phyloP scores from a whole-genome alignment of 371 early-diverging fungal genomes.

The Zychaea mexicana region DNA sequence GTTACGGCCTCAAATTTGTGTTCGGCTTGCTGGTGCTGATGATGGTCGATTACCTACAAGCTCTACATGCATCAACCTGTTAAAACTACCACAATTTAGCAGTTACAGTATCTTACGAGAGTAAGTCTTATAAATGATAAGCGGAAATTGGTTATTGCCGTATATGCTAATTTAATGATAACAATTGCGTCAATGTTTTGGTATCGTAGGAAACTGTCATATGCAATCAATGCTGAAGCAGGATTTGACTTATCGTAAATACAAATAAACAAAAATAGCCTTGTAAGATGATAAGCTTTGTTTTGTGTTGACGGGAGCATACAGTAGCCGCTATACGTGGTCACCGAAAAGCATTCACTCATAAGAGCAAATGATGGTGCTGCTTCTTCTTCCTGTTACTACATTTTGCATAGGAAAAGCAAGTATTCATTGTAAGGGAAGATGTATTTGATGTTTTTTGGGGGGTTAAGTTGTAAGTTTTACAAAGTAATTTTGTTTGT shows the following conservation, averaged over 20 bases:
- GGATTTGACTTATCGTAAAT: constrained; percentile 87
- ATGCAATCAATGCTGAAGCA: constrained; percentile 86
- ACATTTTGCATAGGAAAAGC: too few species aligned
- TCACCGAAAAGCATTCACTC: too few species aligned
- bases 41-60: constrained; percentile 76
- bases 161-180: not conserved
- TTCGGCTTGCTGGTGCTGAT: constrained; percentile 69
- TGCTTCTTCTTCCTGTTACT: too few species aligned
- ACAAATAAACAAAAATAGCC: constrained; percentile 6
- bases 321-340: too few species aligned
- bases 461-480: not conserved
- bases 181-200: too few species aligned
- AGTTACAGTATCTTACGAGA: constrained; percentile 54
- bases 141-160: not conserved
- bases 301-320: too few species aligned
- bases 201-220: constrained; percentile 80
- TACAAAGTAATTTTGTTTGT: too few species aligned
- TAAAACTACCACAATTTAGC: constrained; percentile 88
- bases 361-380: too few species aligned
- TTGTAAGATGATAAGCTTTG: not conserved
- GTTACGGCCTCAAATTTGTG: constrained; percentile 75
- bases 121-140: constrained; percentile 31
- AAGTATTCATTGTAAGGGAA: too few species aligned
- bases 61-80: constrained; percentile 92
- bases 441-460: constrained; percentile 1